Percentiles rank a stretch among this genome's conserved stretches.
Evolutionary conservation across 2,329 filamentous ascomycete species (phyloP).

Genomic region (Scedosporium boydii): DNA sequence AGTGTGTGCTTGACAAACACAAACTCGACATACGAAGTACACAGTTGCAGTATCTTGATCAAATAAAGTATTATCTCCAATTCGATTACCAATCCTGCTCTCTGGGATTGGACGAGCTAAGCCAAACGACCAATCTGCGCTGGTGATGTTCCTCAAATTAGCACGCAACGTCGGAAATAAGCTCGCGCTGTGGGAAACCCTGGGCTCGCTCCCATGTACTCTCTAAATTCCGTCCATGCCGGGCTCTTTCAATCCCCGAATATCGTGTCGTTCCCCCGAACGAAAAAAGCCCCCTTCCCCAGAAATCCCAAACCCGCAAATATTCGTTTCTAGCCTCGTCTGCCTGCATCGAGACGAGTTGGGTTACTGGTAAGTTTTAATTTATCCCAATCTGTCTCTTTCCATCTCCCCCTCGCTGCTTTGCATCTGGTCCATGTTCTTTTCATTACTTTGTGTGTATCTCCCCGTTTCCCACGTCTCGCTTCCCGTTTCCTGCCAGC

Average conservation of each 20-base stretch:
- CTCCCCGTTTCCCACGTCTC: not conserved
- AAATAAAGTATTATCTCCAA: too few relatives aligned
- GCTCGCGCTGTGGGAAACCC: not conserved
- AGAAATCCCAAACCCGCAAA: not conserved
- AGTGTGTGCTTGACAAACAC: too few relatives aligned
- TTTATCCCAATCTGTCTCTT: not conserved
- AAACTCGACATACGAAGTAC: too few relatives aligned
- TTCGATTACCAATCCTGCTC: too few relatives aligned
- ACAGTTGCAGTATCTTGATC: too few relatives aligned
- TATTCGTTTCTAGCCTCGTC: not conserved
- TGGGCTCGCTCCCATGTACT: not conserved
- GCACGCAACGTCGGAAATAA: slow-evolving; percentile 2
- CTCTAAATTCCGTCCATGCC: not conserved
- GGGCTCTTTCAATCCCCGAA: not conserved
- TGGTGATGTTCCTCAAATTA: not conserved
- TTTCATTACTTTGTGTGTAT: not conserved
- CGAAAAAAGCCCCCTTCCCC: not conserved
- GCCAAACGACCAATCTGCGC: not conserved
- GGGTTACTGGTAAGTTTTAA: too few relatives aligned
- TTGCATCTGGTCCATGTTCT: not conserved
- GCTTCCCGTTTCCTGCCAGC: not conserved
- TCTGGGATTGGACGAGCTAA: too few relatives aligned
- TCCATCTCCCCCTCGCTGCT: not conserved
- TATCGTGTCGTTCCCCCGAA: not conserved
- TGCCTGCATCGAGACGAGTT: not conserved